Evolutionary conservation across 805 yeast species (phyloP).

Genomic region (Teunomyces cretensis): DNA sequence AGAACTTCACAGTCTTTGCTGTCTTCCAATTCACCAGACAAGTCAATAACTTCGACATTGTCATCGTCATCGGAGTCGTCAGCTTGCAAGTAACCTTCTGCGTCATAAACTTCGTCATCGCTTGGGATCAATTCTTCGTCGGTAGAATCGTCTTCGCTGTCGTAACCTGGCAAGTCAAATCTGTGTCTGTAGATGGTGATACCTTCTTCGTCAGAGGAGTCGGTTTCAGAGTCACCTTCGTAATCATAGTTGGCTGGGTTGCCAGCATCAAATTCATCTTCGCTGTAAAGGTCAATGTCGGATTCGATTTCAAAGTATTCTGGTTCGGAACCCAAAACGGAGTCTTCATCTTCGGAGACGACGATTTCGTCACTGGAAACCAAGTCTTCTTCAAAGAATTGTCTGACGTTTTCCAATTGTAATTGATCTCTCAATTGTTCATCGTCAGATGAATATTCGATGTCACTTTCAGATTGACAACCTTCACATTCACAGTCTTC

Average conservation of each 20-base stretch:
- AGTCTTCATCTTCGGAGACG: slow-evolving; percentile 17
- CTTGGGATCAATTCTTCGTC: slow-evolving; percentile 33
- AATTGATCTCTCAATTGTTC: slow-evolving; percentile 31
- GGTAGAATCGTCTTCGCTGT: slow-evolving; percentile 34
- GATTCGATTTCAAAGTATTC: slow-evolving; percentile 33
- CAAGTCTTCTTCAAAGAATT: slow-evolving; percentile 33
- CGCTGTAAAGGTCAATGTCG: slow-evolving; percentile 23
- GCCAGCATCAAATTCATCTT: slow-evolving; percentile 20
- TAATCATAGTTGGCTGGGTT: slow-evolving; percentile 22
- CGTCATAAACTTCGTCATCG: slow-evolving; percentile 19
- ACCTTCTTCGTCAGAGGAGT: slow-evolving; percentile 38
- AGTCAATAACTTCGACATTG: slow-evolving; percentile 37
- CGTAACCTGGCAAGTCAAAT: slow-evolving; percentile 37
- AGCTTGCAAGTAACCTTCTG: slow-evolving; percentile 24
- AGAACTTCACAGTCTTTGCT: slow-evolving; percentile 45
- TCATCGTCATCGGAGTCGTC: slow-evolving; percentile 21
- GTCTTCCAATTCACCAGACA: slow-evolving; percentile 40
- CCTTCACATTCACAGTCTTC: slow-evolving; percentile 9
- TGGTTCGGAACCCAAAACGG: slow-evolving; percentile 19
- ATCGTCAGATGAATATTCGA: slow-evolving; percentile 29
- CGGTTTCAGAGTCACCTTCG: slow-evolving; percentile 23
- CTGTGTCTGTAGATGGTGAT: slow-evolving; percentile 42
- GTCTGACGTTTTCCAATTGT: slow-evolving; percentile 37
- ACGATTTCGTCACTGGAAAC: slow-evolving; percentile 28
- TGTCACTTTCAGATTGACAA: slow-evolving; percentile 15